Base-by-base conservation (phyloP, 768 basidiomycete genomes). In the Hericium alpestre region DNA sequence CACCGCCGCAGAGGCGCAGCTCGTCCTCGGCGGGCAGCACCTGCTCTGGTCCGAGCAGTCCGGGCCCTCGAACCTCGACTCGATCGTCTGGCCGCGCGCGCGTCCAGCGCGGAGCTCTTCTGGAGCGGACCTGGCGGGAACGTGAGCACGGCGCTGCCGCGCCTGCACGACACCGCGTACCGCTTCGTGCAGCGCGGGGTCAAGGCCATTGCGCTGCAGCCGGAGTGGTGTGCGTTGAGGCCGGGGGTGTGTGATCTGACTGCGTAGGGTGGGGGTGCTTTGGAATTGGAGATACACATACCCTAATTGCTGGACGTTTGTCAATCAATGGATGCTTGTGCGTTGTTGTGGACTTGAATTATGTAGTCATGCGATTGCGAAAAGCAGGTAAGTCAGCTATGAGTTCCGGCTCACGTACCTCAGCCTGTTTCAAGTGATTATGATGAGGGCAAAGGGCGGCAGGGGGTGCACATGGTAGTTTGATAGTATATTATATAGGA, bases 141-240 rank as follows among this genome's bases (percentile, higher is more conserved):
- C 53, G 55, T 61, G 4, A 55, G 38, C 8, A 63, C 69, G 22
- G 74, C 74, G 1, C 56, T 72, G 3, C 64, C 67, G 1, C 64
- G 74, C 1, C 62, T 76, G 59, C 67, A 73, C 47, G 73, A 76
- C 54, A 55, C 73, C n/a, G 39, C 38, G 2, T 68, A 72, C 58
- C 66, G 74, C 5, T 61, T 74, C 23, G 69, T 72, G 2, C 56
- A 63, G 32, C 61, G 70, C 4, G 74, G 75, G 0, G 59, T 76
- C 5, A 27, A 57, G 1, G 72, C 74, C 2, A 63, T 64, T 11
- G 61, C 70, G 13, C 56, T 76, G 11, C 74, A 76, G 62, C 75
- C 76, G 1, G 62, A 70, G 38, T 76, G 71, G 70, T 76, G 75
- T 59, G 75, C 73, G 16, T 53, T 76, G 1, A 60, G 73, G n/a